These are phyloP conservation scores for Gleditsia sinensis DNA, from an alignment of 306 rosid species.

Conservation along the genomic window DNA sequence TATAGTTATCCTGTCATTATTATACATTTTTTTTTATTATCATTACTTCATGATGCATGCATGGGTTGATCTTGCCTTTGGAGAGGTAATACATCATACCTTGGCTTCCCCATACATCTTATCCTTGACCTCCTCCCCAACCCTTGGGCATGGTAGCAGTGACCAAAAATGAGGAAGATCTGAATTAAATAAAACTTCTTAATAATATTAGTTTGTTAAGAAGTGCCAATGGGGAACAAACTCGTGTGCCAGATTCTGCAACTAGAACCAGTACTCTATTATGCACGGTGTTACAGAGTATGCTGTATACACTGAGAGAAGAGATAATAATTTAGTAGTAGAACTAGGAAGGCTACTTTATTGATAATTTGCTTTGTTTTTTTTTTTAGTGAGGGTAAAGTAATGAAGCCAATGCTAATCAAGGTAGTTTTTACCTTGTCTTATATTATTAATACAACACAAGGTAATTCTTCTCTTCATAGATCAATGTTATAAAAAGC, in stretches of 20 bases:
- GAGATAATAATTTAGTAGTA: not conserved
- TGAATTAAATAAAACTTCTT: no score
- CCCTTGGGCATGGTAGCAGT: not conserved
- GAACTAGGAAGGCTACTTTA: not conserved
- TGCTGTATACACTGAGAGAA: not conserved
- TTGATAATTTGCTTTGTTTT: not conserved
- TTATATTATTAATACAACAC: no score
- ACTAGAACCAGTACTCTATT: not conserved
- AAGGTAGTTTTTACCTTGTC: not conserved
- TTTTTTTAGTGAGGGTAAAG: not conserved
- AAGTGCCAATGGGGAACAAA: not conserved
- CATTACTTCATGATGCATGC: not conserved
- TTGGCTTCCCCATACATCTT: not conserved
- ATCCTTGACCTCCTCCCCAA: no score
- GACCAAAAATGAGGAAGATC: not conserved
- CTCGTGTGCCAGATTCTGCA: not conserved
- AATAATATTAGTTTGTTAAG: not conserved
- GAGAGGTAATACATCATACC: not conserved
- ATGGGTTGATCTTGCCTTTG: not conserved
- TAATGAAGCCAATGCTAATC: not conserved
- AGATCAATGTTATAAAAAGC: no score
- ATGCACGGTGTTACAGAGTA: no score
- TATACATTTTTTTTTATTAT: not conserved
- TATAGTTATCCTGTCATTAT: not conserved
- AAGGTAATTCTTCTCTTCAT: no score